Evolutionary conservation across 2,329 filamentous ascomycete species (phyloP), one percentile per base, ranked within the genome.

Genomic region (Trichoderma hamatum): DNA sequence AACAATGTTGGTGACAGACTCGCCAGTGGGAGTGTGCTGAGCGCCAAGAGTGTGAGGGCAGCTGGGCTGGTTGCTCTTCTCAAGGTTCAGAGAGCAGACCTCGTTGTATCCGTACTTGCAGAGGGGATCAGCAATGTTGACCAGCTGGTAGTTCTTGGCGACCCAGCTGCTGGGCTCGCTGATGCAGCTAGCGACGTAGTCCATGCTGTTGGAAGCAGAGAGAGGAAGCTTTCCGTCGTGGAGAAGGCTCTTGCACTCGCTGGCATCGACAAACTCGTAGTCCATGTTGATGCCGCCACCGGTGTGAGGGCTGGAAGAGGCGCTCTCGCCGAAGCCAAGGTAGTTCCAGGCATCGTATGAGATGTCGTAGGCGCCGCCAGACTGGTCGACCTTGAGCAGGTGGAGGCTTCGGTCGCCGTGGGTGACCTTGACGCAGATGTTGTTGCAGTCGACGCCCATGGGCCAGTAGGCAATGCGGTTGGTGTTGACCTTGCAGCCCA

Each of bases 391-490:
- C 75, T 83, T 83, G 71, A 89, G 83, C 65, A 93, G 85, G 73
- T 87, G 82, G 69, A 90, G 77, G 51, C 78, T 81, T 70, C 85
- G 84, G 68, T 78, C 84, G 54, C 76, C 79, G 75, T 85, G 78
- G 70, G 80, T 82, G 71, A 89, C 79, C 76, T 84, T 83, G 74
- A 88, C 80, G 78, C 87, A 89, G 73, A 89, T 82, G 75, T 85
- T 82, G 79, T 83, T 79, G 80, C 87, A 89, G 79, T 82, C 81
- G 62, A 86, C 80, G 7, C 80, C 75, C 36, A 74, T 75, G 10
- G 87, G 87, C 85, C 86, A 89, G 82, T 89, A 89, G 71, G 87
- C 87, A 61, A 89, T 82, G 49, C 86, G 85, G 81, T 89, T 84
- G 71, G 83, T 87, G 79, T 89, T 77, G 77, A 89, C 82, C 77